phyloP scores from a whole-genome alignment of 768 basidiomycete genomes.

The Lactarius sanguifluus region DNA sequence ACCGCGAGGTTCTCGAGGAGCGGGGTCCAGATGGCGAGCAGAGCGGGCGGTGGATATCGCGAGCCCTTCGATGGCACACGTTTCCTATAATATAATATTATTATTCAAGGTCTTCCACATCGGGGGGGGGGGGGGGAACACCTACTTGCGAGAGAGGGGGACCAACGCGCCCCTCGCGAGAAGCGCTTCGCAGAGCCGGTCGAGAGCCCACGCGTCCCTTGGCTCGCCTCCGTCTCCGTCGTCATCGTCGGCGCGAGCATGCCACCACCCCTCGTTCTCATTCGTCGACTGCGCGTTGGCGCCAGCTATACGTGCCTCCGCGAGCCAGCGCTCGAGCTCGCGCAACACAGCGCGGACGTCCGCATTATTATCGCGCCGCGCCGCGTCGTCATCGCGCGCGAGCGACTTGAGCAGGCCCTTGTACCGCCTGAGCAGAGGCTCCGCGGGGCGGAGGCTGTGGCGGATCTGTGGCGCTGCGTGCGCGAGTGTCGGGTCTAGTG shows the following conservation, averaged over 20 bases:
- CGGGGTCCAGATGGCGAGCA: slow-evolving; percentile 65
- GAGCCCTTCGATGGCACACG: slow-evolving; percentile 43
- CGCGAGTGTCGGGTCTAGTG: slow-evolving; percentile 49
- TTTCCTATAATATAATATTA: slow-evolving; percentile 55
- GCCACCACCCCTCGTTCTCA: slow-evolving; percentile 28
- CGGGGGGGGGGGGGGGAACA: background rate
- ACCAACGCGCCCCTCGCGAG: slow-evolving; percentile 73
- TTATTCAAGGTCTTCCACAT: too few relatives aligned
- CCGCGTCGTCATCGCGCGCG: slow-evolving; percentile 53
- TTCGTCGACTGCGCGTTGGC: slow-evolving; percentile 43
- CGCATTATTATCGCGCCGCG: slow-evolving; percentile 47
- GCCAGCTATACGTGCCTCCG: slow-evolving; percentile 68
- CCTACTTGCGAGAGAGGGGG: slow-evolving; percentile 62
- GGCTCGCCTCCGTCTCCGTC: slow-evolving; percentile 44
- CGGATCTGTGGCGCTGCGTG: slow-evolving; percentile 34
- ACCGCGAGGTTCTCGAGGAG: slow-evolving; percentile 57
- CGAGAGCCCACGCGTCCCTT: slow-evolving; percentile 67
- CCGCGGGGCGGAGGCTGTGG: slow-evolving; percentile 49
- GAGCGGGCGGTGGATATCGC: slow-evolving; percentile 50
- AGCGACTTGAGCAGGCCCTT: slow-evolving; percentile 64
- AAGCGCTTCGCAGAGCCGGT: slow-evolving; percentile 63
- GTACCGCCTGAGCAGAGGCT: slow-evolving; percentile 71
- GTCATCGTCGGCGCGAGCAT: slow-evolving; percentile 29
- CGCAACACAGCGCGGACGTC: slow-evolving; percentile 52
- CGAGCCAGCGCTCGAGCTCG: slow-evolving; percentile 76